A percentile compares a stretch with the other conserved stretches of the same genome.
These are phyloP conservation scores for Nadsonia fulvescens DNA, from an alignment of 805 yeast genomes.

Conservation along the genomic window DNA sequence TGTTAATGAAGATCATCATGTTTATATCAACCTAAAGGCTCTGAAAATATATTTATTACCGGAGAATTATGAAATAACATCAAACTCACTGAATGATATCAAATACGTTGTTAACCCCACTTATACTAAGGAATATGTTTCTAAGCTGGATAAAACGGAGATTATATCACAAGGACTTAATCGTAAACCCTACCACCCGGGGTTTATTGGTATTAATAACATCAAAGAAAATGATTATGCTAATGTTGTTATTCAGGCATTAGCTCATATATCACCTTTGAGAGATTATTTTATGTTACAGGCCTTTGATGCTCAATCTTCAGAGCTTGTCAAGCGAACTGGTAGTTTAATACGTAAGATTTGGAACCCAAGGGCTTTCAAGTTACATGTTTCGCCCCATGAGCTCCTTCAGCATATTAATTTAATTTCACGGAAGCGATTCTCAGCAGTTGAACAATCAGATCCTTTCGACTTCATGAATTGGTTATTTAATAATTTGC, in stretches of 20 bases:
- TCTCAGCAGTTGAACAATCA: slow-evolving; percentile 21
- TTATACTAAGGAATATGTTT: slow-evolving; percentile 22
- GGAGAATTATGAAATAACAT: slow-evolving; percentile 30
- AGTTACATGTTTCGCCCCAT: slow-evolving; percentile 47
- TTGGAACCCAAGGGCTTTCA: slow-evolving; percentile 46
- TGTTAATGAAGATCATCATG: slow-evolving; percentile 41
- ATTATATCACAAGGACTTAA: too few relatives aligned
- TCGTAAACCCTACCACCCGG: slow-evolving; percentile 33
- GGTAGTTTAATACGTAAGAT: slow-evolving; percentile 34
- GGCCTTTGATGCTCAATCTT: slow-evolving; percentile 6
- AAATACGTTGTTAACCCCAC: slow-evolving; percentile 33
- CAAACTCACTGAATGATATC: slow-evolving; percentile 31
- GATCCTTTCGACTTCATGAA: slow-evolving; percentile 41
- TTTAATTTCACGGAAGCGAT: slow-evolving; percentile 25
- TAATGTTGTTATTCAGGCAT: slow-evolving; percentile 36
- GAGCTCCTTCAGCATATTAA: slow-evolving; percentile 38
- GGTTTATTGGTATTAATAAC: slow-evolving; percentile 49
- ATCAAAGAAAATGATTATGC: slow-evolving; percentile 32
- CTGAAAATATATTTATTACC: slow-evolving; percentile 43
- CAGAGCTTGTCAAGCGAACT: slow-evolving; percentile 26
- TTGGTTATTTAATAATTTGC: slow-evolving; percentile 40
- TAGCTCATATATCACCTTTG: slow-evolving; percentile 35
- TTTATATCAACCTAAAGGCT: slow-evolving; percentile 37
- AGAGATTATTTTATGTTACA: slow-evolving; percentile 28
- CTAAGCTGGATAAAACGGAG: slow-evolving; percentile 16